phyloP scores from a whole-genome alignment of 2,329 filamentous ascomycete genomes.

The Bipolaris zeicola region DNA sequence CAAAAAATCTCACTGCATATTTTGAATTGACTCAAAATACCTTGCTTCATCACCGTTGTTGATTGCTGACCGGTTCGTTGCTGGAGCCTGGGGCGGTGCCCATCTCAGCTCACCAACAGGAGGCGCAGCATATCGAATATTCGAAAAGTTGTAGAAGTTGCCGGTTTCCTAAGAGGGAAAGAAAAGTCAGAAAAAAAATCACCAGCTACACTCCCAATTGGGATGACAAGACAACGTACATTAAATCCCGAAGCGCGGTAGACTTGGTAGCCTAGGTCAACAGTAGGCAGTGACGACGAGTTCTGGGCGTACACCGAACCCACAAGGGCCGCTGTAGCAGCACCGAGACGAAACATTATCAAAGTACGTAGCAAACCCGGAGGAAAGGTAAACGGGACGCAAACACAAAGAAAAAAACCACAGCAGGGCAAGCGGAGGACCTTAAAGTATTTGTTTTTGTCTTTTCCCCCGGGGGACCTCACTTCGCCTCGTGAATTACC shows the following conservation, averaged over 20 bases:
- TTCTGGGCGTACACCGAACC: conserved; percentile 33
- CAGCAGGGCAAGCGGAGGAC: neutral
- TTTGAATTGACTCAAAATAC: conserved; percentile 28
- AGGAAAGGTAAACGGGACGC: too few species aligned
- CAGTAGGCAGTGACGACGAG: conserved; percentile 46
- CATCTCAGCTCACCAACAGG: conserved; percentile 60
- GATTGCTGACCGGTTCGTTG: conserved; percentile 52
- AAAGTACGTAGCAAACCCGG: neutral
- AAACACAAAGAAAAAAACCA: too few species aligned
- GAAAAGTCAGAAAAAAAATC: conserved; percentile 6
- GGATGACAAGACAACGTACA: conserved; percentile 34
- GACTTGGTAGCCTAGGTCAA: conserved; percentile 61
- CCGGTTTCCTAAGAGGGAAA: conserved; percentile 37
- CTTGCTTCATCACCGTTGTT: conserved; percentile 51
- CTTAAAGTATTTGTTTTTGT: neutral
- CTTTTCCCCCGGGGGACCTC: neutral
- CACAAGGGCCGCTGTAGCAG: conserved; percentile 28
- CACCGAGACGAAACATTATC: conserved; percentile 34
- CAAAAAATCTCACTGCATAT: neutral
- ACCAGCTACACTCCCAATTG: neutral
- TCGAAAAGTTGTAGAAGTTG: conserved; percentile 61
- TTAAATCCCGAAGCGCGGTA: conserved; percentile 56
- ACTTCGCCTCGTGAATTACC: neutral
- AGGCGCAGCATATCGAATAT: conserved; percentile 62
- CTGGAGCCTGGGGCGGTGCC: conserved; percentile 53